Evolutionary conservation across 257 asterid species (phyloP).

Genomic region (Capsicum rhomboideum): DNA sequence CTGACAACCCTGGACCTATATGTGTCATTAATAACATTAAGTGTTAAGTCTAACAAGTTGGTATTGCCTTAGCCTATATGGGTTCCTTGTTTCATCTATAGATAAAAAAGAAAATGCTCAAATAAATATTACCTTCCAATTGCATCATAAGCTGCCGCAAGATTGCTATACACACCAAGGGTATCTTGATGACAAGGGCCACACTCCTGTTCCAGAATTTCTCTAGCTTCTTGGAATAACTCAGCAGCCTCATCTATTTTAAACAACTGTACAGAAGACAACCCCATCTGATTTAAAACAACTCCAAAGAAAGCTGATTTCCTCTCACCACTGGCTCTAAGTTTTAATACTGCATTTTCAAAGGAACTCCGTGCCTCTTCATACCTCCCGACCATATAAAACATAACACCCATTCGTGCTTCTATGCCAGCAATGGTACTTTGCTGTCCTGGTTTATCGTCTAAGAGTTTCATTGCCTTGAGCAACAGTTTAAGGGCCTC

Average conservation of each 20-base stretch:
- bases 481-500: conserved; percentile 85
- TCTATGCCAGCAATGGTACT: conserved; percentile 91
- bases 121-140: neutral
- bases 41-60: neutral
- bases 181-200: conserved; percentile 27
- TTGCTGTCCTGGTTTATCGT: conserved; percentile 97
- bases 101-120: neutral
- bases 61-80: neutral
- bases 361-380: conserved; percentile 81
- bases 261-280: conserved; percentile 65
- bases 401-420: conserved; percentile 96
- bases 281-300: neutral
- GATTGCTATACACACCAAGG: neutral
- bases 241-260: conserved; percentile 96
- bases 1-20: neutral
- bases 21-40: neutral
- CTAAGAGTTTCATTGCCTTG: conserved; percentile 79
- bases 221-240: conserved; percentile 97
- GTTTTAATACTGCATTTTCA: conserved; percentile 72
- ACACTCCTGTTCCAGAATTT: conserved; percentile 80
- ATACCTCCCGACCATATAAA: conserved; percentile 72
- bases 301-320: conserved; percentile 57
- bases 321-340: conserved; percentile 86
- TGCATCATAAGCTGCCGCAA: neutral
- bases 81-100: neutral